Percentiles rank a stretch among this genome's conserved stretches.
Conservation (phyloP, 805 yeast genomes). For the Kuraishia capsulata region DNA sequence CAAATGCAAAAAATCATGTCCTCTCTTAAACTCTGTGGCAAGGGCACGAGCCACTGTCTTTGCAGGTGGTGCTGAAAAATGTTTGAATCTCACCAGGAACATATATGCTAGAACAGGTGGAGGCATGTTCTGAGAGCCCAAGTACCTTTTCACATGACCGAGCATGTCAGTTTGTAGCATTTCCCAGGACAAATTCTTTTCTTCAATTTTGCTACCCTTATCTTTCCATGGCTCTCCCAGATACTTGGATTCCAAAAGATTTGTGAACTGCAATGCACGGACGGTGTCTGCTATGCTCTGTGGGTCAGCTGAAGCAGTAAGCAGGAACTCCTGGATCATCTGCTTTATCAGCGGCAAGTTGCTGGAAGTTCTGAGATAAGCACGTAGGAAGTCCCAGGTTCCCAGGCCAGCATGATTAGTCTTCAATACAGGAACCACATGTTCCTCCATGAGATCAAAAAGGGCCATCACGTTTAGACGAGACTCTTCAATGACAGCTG, state of each 20-base stretch:
- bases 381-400: neutral
- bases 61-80: neutral
- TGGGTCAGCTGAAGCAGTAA: neutral
- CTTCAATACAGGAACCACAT: neutral
- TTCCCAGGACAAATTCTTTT: neutral
- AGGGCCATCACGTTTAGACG: neutral
- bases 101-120: neutral
- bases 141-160: neutral
- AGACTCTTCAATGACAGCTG: neutral
- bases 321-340: neutral
- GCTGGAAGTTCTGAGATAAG: neutral
- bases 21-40: neutral
- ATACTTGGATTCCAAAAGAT: neutral
- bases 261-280: neutral
- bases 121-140: neutral
- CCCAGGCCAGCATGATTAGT: neutral
- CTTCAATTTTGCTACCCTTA: too few relatives aligned
- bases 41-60: neutral
- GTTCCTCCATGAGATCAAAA: neutral
- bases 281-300: neutral
- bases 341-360: slow-evolving; percentile 1
- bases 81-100: neutral
- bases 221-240: neutral
- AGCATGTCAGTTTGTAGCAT: neutral
- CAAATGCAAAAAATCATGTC: neutral